Conservation (phyloP, 495 filamentous ascomycete genomes). For the Amphirosellinia nigrospora region DNA sequence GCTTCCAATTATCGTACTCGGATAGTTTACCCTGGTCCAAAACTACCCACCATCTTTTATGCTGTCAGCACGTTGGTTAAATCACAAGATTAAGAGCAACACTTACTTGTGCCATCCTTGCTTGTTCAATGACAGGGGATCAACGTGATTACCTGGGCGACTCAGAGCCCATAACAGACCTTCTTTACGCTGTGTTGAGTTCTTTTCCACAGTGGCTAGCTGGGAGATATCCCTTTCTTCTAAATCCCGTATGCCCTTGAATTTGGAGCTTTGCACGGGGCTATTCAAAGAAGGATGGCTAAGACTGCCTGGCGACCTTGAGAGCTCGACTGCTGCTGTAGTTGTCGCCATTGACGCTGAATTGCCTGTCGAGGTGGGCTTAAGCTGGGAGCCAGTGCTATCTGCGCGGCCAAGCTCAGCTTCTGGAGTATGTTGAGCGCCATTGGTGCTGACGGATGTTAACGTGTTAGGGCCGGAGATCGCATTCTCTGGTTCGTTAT, state of each 20-base stretch:
- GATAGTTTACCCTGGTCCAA: slow-evolving; percentile 94
- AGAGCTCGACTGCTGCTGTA: slow-evolving; percentile 41
- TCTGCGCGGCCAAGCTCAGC: slow-evolving; percentile 72
- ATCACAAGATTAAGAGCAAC: not conserved
- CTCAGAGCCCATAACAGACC: slow-evolving; percentile 94
- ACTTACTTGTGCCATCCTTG: slow-evolving; percentile 99
- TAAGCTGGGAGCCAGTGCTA: slow-evolving; percentile 72
- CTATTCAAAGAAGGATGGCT: slow-evolving; percentile 47
- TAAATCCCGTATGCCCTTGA: slow-evolving; percentile 87
- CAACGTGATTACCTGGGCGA: slow-evolving; percentile 90
- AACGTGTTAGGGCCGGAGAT: slow-evolving; percentile 35
- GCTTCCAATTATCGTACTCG: slow-evolving; percentile 99
- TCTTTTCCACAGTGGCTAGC: slow-evolving; percentile 53
- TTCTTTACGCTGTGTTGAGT: slow-evolving; percentile 72
- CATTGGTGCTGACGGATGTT: slow-evolving; percentile 45
- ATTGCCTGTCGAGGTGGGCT: slow-evolving; percentile 47
- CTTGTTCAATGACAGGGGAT: slow-evolving; percentile 93
- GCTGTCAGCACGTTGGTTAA: slow-evolving; percentile 24
- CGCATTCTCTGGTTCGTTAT: slow-evolving; percentile 71
- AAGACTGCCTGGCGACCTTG: slow-evolving; percentile 53
- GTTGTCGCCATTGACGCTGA: slow-evolving; percentile 30
- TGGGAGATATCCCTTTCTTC: slow-evolving; percentile 75
- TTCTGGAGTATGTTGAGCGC: slow-evolving; percentile 57
- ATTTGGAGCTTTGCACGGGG: slow-evolving; percentile 67
- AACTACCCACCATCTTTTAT: slow-evolving; percentile 91